Evolutionary conservation across 352 stramenopile genomes (phyloP).

Genomic region (Pythium dissotocum): DNA sequence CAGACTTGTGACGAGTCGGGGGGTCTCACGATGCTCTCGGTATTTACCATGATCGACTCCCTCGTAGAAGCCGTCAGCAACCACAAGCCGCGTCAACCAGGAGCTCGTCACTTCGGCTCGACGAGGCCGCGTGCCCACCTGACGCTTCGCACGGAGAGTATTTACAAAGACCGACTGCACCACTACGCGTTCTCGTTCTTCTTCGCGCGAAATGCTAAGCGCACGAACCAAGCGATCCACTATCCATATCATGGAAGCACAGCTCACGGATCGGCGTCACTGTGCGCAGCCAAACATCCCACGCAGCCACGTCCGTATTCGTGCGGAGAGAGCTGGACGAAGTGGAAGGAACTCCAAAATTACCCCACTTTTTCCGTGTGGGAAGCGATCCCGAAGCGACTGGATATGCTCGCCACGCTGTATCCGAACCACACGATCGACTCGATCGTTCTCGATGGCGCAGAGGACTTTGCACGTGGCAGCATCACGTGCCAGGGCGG

Average conservation of each 20-base stretch:
- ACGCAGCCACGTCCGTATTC: conserved; percentile 1
- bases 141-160: conserved; percentile 12
- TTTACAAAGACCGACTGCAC: conserved; percentile 21
- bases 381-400: conserved; percentile 1
- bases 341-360: neutral
- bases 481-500: conserved; percentile 7
- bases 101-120: neutral
- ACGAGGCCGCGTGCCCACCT: conserved; percentile 3
- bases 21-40: neutral
- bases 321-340: conserved; percentile 8
- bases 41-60: conserved; percentile 27
- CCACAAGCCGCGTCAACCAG: neutral
- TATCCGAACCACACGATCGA: conserved; percentile 20
- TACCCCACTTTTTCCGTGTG: neutral
- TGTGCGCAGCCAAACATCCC: neutral
- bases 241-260: neutral
- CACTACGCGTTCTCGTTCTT: conserved; percentile 23
- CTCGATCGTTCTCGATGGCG: conserved; percentile 13
- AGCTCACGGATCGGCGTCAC: neutral
- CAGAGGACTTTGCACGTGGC: conserved; percentile 17
- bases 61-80: conserved; percentile 21
- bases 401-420: neutral
- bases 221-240: conserved; percentile 18
- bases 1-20: conserved; percentile 4
- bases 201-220: neutral